Conservation (phyloP, 805 yeast species). For the Wickerhamomyces silvicola region DNA sequence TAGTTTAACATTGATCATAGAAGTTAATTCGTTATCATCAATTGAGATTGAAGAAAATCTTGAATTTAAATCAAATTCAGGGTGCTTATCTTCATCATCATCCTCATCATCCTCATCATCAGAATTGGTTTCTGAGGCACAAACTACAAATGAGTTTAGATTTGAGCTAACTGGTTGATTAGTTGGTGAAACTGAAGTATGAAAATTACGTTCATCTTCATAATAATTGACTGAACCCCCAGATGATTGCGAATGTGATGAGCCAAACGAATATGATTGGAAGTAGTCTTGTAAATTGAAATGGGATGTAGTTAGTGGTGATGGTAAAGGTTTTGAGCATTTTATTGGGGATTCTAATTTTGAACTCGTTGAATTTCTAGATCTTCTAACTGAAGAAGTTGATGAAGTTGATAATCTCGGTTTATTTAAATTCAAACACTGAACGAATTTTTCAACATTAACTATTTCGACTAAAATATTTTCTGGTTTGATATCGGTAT, state of each 20-base stretch:
- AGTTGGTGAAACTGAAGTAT: conserved; percentile 9
- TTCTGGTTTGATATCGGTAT: conserved; percentile 74
- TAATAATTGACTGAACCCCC: conserved; percentile 13
- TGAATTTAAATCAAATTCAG: neutral
- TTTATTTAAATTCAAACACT: conserved; percentile 1
- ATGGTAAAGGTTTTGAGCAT: conserved; percentile 42
- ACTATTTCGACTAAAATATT: conserved; percentile 52
- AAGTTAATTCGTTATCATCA: neutral
- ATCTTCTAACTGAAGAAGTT: conserved; percentile 27
- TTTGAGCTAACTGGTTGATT: neutral
- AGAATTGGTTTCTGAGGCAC: conserved; percentile 7
- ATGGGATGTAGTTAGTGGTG: conserved; percentile 30
- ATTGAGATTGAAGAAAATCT: conserved; percentile 3
- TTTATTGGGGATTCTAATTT: conserved; percentile 17
- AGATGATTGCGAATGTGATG: conserved; percentile 2
- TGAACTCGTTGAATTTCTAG: conserved; percentile 2
- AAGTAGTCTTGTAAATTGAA: conserved; percentile 1
- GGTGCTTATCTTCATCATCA: conserved; percentile 2
- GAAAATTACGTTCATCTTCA: conserved; percentile 5
- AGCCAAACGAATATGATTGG: conserved; percentile 4
- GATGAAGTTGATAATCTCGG: conserved; percentile 9
- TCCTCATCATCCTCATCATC: conserved; percentile 12
- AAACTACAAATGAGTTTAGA: conserved; percentile 2
- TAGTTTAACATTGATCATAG: conserved; percentile 35
- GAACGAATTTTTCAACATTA: conserved; percentile 46